Base-by-base conservation (phyloP, 495 filamentous ascomycete genomes). In the Talaromyces stipitatus region DNA sequence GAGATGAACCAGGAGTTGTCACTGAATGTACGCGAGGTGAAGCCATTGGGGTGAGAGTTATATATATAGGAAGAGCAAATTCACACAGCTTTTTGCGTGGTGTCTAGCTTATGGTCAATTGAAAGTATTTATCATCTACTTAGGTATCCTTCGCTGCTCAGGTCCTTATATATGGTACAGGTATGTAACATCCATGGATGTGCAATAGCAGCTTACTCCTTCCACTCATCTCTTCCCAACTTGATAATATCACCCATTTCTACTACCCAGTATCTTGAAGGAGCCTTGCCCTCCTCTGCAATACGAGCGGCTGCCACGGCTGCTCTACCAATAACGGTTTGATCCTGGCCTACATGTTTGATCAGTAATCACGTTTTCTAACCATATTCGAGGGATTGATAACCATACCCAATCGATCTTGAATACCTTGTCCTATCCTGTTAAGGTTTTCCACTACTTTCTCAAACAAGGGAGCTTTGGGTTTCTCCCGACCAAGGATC, bases 201-300 rank as follows among this genome's bases (percentile, higher is more conserved):
- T 26, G 16, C 45, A n/a, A 48, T 26, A 23, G 9, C 56, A 8
- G 12, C 60, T 66, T 26, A 70, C 28, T 66, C 63, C 33, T 63
- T 69, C 70, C 70, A 72, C 59, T 71, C 62, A 47, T 69, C 66
- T 57, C 68, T 60, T 5, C 70, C 70, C 29, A 65, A 59, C 54
- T 57, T 67, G 45, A 73, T 56, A 53, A 73, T 66, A 61, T 72
- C 70, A 55, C 62, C 58, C 56, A 63, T 59, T 47, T 73, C 70
- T 3, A 73, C 18, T 28, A 66, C 58, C 71, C 71, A 73, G 45
- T 65, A 69, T 20, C 62, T 65, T 1, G 66, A 66, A 10, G 68
- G 70, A 6, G 71, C 70, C 50, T 70, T 73, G 0, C 71, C 71
- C 26, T 71, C 64, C 16, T 63, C 58, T 3, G 59, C 68, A 50